Base-by-base conservation (phyloP, 106 monocot species). In the Hemerocallis citrina region DNA sequence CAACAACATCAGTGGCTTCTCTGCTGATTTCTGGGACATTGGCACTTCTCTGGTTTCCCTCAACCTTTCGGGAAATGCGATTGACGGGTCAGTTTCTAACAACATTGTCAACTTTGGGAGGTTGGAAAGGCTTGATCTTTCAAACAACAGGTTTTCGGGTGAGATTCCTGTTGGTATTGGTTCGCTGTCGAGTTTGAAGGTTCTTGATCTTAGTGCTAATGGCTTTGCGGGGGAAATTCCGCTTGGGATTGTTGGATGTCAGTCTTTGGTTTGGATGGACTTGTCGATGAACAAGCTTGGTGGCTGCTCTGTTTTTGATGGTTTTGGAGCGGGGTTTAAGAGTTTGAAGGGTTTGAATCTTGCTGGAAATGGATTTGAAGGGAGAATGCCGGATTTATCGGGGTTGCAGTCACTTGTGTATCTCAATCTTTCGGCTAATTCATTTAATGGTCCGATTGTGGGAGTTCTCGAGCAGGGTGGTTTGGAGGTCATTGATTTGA, bases 381-480 rank as follows among this genome's bases (percentile, higher is more conserved):
- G 86, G 1, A 51, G 39, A 19, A 19, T 92, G 39, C 75, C 75
- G 0, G 69, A 81, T 64, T 60, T 87, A 1, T 87, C 84, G 7
- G 67, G 60, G 24, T 50, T 92, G 49, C 24, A 38, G 3, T 73
- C 75, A 2, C 16, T 90, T 23, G 25, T 55, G 11, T 68, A 70
- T 56, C 85, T 89, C 75, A 92, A 92, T 65, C 69, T 93, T 27
- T 93, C 88, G 0, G 66, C 65, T 37, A 93, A 93, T 70, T 25
- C 69, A 23, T 55, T 93, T 21, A 70, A 72, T 14, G 84, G 81
- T 17, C 69, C 76, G 3, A 57, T 75, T 22, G 33, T 35, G 0
- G 64, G 58, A 7, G 74, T 61, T 15, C 72, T 93, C 58, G 67
- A 31, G 14, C 73, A 32, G 14, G 44, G 15, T 34, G 33, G 62